A percentile compares a stretch with the other conserved stretches of the same genome.
These are phyloP conservation scores for Spiraea crenata DNA, from an alignment of 331 rosid species.

Conservation along the genomic window DNA sequence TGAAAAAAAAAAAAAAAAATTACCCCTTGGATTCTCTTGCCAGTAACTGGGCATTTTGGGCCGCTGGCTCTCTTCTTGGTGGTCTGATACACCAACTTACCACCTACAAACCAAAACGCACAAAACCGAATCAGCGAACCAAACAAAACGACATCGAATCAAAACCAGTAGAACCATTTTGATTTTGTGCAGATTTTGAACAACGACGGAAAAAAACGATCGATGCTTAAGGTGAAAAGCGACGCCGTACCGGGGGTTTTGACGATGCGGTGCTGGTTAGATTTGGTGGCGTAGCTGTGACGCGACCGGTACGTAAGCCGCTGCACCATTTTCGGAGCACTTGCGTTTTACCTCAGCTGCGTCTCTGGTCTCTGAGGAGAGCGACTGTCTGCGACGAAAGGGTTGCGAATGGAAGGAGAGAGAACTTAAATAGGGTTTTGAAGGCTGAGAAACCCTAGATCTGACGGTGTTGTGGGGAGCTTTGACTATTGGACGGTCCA, in stretches of 20 bases:
- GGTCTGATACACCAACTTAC: conserved; percentile 46
- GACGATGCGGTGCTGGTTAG: conserved; percentile 45
- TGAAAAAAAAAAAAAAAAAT: not conserved
- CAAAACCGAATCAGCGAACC: not conserved
- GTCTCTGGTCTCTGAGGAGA: not conserved
- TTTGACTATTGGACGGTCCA: not conserved
- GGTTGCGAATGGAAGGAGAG: not conserved
- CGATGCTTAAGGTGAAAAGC: not conserved
- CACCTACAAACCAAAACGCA: conserved; percentile 28
- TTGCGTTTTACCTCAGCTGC: not conserved
- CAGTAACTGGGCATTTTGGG: conserved; percentile 55
- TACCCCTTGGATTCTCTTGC: conserved; percentile 59
- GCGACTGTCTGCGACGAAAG: conserved; percentile 14
- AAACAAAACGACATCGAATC: not conserved
- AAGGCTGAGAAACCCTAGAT: conserved; percentile 46
- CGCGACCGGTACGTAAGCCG: conserved; percentile 44
- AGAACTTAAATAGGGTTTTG: conserved; percentile 22
- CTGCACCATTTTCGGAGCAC: conserved; percentile 40
- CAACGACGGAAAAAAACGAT: not conserved
- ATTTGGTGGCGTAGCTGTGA: conserved; percentile 50
- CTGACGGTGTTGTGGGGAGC: conserved; percentile 20
- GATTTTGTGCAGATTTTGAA: not conserved
- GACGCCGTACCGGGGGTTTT: conserved; percentile 38
- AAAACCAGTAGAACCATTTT: no score
- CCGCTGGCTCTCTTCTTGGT: conserved; percentile 54